Evolutionary conservation across 768 basidiomycete genomes (phyloP).

Genomic region (Fomitopsis pulvina): DNA sequence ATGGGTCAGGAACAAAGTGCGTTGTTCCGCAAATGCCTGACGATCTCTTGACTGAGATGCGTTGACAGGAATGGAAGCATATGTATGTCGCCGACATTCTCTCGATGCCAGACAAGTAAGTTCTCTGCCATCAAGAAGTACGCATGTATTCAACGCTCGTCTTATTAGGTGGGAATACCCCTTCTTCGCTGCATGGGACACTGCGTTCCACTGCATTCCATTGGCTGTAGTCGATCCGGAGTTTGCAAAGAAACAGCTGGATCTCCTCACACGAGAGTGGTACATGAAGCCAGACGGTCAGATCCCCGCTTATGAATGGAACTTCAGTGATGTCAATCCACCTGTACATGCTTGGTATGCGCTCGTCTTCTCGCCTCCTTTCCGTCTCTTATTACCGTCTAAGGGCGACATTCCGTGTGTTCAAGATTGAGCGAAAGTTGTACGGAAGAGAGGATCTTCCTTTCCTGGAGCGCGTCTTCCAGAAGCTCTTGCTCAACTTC

Average conservation of each 20-base stretch:
- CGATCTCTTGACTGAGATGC: not conserved
- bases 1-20: constrained; percentile 72
- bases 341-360: constrained; percentile 94
- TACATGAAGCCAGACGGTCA: constrained; percentile 99
- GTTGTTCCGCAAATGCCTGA: constrained; percentile 15
- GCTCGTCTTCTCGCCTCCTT: not conserved
- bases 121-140: not conserved
- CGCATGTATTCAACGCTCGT: constrained; percentile 3
- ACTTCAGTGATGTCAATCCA: constrained; percentile 97
- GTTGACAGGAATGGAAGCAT: constrained; percentile 83
- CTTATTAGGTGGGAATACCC: constrained; percentile 88
- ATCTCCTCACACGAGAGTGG: constrained; percentile 95
- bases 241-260: constrained; percentile 97
- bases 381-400: not conserved
- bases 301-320: constrained; percentile 99
- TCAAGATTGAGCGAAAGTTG: constrained; percentile 98
- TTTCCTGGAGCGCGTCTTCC: constrained; percentile 97
- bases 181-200: constrained; percentile 98
- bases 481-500: constrained; percentile 93
- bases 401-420: constrained; percentile 97
- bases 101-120: constrained; percentile 98
- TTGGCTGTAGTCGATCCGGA: constrained; percentile 91
- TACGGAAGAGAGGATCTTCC: constrained; percentile 83
- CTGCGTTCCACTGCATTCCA: constrained; percentile 99
- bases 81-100: constrained; percentile 93